Percentiles rank a stretch among this genome's conserved stretches.
phyloP scores from a whole-genome alignment of 2,329 filamentous ascomycete genomes.

The Neoscytalidium dimidiatum region DNA sequence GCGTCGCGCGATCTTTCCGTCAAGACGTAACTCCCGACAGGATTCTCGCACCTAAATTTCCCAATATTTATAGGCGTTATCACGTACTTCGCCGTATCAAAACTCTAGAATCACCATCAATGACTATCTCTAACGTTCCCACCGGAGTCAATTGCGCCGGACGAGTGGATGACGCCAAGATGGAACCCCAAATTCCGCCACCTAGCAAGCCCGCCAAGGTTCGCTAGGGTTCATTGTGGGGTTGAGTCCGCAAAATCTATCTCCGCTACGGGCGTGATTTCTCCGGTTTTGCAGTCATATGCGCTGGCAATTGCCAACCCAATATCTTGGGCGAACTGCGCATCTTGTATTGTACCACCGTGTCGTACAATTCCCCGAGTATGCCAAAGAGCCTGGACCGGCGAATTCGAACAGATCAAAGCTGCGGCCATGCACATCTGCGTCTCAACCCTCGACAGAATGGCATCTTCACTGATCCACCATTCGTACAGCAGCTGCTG shows the following conservation, averaged over 20 bases:
- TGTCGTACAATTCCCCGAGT: not conserved
- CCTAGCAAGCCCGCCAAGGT: not conserved
- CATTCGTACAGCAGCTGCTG: not conserved
- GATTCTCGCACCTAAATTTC: too few species aligned
- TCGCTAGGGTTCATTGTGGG: not conserved
- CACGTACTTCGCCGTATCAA: too few species aligned
- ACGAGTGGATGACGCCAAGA: not conserved
- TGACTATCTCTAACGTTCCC: not conserved
- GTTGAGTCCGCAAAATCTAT: conserved; percentile 1
- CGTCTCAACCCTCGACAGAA: not conserved
- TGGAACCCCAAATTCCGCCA: too few species aligned
- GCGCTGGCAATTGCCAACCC: not conserved
- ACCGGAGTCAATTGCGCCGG: conserved; percentile 1
- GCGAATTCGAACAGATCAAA: not conserved
- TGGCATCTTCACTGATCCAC: not conserved
- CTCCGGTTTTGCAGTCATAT: not conserved
- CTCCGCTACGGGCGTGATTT: not conserved
- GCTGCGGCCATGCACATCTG: not conserved
- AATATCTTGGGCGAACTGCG: not conserved
- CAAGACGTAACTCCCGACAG: too few species aligned
- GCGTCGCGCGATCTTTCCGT: too few species aligned
- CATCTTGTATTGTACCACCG: not conserved
- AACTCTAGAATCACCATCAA: not conserved
- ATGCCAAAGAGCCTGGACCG: not conserved
- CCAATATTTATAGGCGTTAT: too few species aligned